Base-by-base conservation (phyloP, 2,329 filamentous ascomycete species). In the Colletotrichum camelliae region DNA sequence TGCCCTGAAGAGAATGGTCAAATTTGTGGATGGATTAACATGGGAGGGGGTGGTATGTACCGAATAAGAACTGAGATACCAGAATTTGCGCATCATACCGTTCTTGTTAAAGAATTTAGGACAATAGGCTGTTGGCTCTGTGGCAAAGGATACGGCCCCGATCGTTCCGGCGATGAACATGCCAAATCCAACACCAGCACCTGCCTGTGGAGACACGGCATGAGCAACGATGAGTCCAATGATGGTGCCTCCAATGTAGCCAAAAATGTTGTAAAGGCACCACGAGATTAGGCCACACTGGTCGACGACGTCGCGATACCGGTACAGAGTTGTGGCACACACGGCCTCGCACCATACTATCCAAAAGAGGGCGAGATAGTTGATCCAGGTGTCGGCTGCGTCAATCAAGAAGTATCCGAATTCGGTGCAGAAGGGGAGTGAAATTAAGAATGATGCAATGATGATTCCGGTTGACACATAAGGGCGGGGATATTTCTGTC, bases 321-420 rank as follows among this genome's bases (percentile, higher is more conserved):
- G 86, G 74, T 89, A 90, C 0, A 89, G 84, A 0, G 85, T 90
- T 0, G 87, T 91, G 2, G 88, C 84, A 75, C 86, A 86, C 66
- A 90, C 83, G 61, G 88, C 81, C 83, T 91, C 81, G 58, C 86
- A 80, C 86, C 88, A 85, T 73, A 91, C 84, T 58, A 90, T 85
- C 79, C 91, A 87, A 75, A 91, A 85, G 13, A 91, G 81, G 13
- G 86, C 82, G 4, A 89, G 78, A 67, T 90, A 88, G 79, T 90
- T 91, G 77, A 90, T 85, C 84, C 86, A 91, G 12, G 85, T 82
- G 66, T 91, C 89, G 5, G 90, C 84, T 0, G 88, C 89, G 71
- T 89, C 87, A 0, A 91, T 83, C 0, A 89, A 81, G 71, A 88
- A 87, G 78, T 89, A 91, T 0, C 89, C 89, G 37, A 90, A 90